A percentile compares a stretch with the other conserved stretches of the same genome.
Evolutionary conservation across 768 basidiomycete genomes (phyloP).

Genomic region (Terana coerulea): DNA sequence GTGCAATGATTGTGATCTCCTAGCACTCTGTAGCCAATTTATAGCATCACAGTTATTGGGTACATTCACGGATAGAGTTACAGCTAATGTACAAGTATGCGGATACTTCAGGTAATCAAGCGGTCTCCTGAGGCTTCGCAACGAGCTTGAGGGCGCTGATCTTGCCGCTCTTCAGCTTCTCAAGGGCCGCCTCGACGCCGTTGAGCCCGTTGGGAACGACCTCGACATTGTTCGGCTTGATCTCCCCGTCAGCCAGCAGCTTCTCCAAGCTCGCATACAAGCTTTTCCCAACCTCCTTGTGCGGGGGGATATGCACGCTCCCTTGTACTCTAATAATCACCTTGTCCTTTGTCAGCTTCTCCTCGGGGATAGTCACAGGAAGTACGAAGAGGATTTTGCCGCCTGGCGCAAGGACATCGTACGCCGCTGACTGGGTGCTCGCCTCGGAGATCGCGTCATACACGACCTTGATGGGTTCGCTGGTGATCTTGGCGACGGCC

Average conservation of each 20-base stretch:
- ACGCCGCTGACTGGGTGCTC: constrained; percentile 20
- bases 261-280: constrained; percentile 18
- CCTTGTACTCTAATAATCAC: constrained; percentile 13
- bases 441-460: constrained; percentile 20
- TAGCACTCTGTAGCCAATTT: too few relatives aligned
- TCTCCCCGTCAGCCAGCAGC: constrained; percentile 18
- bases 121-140: constrained; percentile 35
- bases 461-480: constrained; percentile 18
- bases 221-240: constrained; percentile 40
- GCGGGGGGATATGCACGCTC: constrained; percentile 9
- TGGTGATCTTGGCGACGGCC: constrained; percentile 11
- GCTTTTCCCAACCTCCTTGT: constrained; percentile 11
- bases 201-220: constrained; percentile 38
- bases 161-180: constrained; percentile 31
- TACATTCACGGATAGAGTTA: too few relatives aligned
- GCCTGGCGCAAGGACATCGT: constrained; percentile 22
- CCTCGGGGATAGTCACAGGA: constrained; percentile 5
- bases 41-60: too few relatives aligned
- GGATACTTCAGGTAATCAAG: too few relatives aligned
- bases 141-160: constrained; percentile 45
- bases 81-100: too few relatives aligned
- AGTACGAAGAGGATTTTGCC: constrained; percentile 18
- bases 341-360: constrained; percentile 16
- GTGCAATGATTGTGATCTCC: too few relatives aligned
- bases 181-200: constrained; percentile 34